These are phyloP conservation scores for Colletotrichum lindemuthianum DNA, from an alignment of 2,329 filamentous ascomycete genomes.

Conservation along the genomic window DNA sequence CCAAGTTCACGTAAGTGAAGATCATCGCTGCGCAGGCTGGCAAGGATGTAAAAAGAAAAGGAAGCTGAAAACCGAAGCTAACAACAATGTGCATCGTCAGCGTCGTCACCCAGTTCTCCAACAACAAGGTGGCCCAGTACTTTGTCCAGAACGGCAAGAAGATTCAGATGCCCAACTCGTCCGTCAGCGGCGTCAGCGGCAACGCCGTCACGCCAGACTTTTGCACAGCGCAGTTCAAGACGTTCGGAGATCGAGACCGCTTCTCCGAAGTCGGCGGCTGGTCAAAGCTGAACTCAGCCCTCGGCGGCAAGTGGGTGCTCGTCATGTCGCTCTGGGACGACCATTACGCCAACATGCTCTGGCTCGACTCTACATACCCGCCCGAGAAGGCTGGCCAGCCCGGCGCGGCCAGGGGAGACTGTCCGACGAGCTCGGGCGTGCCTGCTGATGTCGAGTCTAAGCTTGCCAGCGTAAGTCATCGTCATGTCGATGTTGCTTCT, in stretches of 20 bases:
- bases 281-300: conserved; percentile 62
- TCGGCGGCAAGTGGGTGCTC: conserved; percentile 69
- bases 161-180: conserved; percentile 56
- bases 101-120: conserved; percentile 69
- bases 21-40: too few species aligned
- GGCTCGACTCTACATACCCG: conserved; percentile 73
- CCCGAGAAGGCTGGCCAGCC: conserved; percentile 40
- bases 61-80: not conserved
- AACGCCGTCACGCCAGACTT: conserved; percentile 65
- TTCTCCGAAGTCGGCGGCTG: conserved; percentile 68
- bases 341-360: conserved; percentile 72
- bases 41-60: not conserved
- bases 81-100: conserved; percentile 43
- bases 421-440: conserved; percentile 40
- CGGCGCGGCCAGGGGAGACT: conserved; percentile 40
- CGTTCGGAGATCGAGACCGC: conserved; percentile 61
- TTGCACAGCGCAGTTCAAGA: conserved; percentile 65
- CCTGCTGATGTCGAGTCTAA: conserved; percentile 39
- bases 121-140: conserved; percentile 64
- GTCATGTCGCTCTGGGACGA: conserved; percentile 68
- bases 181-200: conserved; percentile 40
- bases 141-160: conserved; percentile 69
- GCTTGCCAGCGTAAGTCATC: conserved; percentile 35
- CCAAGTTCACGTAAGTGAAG: conserved; percentile 56
- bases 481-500: too few species aligned